phyloP scores from a whole-genome alignment of 352 stramenopile species.

The Phytophthora capsici region DNA sequence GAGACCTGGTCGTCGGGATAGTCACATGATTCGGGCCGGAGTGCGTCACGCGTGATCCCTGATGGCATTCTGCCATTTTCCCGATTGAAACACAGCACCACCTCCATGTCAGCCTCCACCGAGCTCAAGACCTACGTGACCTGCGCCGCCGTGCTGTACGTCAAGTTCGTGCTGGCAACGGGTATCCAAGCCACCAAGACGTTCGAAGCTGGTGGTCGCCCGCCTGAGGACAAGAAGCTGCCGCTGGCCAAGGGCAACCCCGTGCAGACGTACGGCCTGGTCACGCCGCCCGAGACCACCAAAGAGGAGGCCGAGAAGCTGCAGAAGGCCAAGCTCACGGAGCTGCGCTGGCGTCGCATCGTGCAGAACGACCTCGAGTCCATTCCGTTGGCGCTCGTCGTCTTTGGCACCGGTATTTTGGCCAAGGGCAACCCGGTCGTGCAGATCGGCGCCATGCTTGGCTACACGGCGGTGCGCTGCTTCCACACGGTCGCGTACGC shows the following conservation, averaged over 20 bases:
- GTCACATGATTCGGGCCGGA: slow-evolving; percentile 1
- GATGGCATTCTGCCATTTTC: slow-evolving; percentile 18
- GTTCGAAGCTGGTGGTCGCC: slow-evolving; percentile 49
- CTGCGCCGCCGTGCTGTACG: slow-evolving; percentile 59
- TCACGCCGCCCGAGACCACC: slow-evolving; percentile 21
- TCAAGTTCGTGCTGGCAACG: slow-evolving; percentile 69
- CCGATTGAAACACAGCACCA: slow-evolving; percentile 2
- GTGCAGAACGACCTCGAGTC: slow-evolving; percentile 70
- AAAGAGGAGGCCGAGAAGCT: slow-evolving; percentile 38
- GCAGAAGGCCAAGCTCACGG: slow-evolving; percentile 38
- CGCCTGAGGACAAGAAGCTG: slow-evolving; percentile 60
- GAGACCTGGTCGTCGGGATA: slow-evolving; percentile 14
- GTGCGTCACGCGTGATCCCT: slow-evolving; percentile 6
- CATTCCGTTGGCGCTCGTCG: slow-evolving; percentile 56
- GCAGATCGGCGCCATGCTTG: slow-evolving; percentile 42
- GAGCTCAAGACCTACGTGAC: slow-evolving; percentile 65
- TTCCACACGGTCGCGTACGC: slow-evolving; percentile 59
- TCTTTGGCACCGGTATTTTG: slow-evolving; percentile 51
- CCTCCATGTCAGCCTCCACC: slow-evolving; percentile 33
- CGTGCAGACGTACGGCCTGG: slow-evolving; percentile 50
- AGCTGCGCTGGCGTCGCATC: slow-evolving; percentile 60
- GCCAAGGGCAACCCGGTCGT: slow-evolving; percentile 37
- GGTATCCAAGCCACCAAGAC: slow-evolving; percentile 58
- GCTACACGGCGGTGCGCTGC: slow-evolving; percentile 51
- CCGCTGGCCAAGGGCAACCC: slow-evolving; percentile 45